Conservation (phyloP, 352 stramenopile species). For the Pythium phragmitis region DNA sequence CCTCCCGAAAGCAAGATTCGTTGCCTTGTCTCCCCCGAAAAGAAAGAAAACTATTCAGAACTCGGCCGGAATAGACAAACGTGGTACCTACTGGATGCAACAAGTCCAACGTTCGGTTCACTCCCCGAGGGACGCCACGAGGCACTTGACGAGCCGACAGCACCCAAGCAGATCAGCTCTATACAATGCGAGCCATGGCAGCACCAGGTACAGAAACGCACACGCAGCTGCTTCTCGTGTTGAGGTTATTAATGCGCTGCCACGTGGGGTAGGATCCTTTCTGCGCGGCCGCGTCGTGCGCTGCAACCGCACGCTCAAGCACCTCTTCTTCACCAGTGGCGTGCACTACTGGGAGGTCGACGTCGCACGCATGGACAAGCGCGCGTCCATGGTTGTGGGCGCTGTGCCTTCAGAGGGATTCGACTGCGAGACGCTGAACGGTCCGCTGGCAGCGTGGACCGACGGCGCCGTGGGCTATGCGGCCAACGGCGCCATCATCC, state of each 20-base stretch:
- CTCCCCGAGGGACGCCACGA: neutral
- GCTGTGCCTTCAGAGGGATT: slow-evolving; percentile 24
- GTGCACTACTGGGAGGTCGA: slow-evolving; percentile 50
- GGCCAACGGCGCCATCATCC: slow-evolving; percentile 34
- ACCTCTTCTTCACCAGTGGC: slow-evolving; percentile 59
- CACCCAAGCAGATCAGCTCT: neutral
- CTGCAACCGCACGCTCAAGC: slow-evolving; percentile 35
- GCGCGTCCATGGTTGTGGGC: slow-evolving; percentile 33
- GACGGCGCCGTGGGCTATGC: slow-evolving; percentile 38
- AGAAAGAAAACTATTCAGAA: no score
- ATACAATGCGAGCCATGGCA: neutral
- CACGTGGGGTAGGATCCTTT: neutral
- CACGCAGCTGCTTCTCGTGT: neutral
- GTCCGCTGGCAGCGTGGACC: slow-evolving; percentile 10
- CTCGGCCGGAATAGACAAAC: no score
- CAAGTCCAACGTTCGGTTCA: neutral
- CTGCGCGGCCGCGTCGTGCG: slow-evolving; percentile 23
- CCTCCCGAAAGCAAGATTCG: slow-evolving; percentile 6
- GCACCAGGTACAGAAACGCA: neutral
- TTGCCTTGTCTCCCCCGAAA: slow-evolving; percentile 3
- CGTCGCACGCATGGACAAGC: slow-evolving; percentile 31
- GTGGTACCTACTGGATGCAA: neutral
- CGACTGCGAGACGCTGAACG: slow-evolving; percentile 28
- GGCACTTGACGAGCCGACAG: neutral
- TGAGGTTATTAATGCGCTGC: neutral